Base-by-base conservation (phyloP, 768 basidiomycete species). In the Phylloporus sp. region DNA sequence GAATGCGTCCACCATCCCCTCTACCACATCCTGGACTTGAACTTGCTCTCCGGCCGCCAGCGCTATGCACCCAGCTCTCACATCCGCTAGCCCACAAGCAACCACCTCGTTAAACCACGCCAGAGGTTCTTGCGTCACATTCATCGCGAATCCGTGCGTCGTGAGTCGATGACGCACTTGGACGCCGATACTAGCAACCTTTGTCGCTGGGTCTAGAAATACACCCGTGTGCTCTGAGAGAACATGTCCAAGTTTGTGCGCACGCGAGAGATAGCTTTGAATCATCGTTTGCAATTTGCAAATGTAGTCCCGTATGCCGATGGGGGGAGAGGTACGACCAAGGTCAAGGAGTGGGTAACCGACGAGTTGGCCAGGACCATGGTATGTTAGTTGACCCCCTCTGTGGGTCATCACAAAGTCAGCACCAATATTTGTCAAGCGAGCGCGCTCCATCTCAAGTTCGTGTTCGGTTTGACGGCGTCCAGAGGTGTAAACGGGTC, bases 311-410 rank as follows among this genome's bases (percentile, higher is more conserved):
- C 87, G 82, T 53, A 85, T 82, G 50, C 84, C 76, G 65, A 81
- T 75, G 46, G 85, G 73, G 8, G 94, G 91, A 40, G 80, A 73
- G 59, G 86, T 82, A 29, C 85, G 83, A n/a, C 81, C 81, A 18
- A 98, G 79, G 72, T 98, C 95, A 45, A 97, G 76, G 46, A 98
- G 76, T 2, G 94, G 92, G 66, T 99, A 99, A 26, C 94, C 97
- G 15, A 97, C 89, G 61, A 99, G 76, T 71, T 99, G 97, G 6
- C 97, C 97, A 2, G 97, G 95, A 0, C 97, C 97, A 68, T 99
- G 97, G 69, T 91, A 99, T 2, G 97, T 99, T 51, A 93, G 79
- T 71, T 97, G 86, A 3, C 97, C 97, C 13, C 97, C 97, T 47
- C 97, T 78, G 47, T 81, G 77, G 3, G 93, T 84, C 22, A 81